These are phyloP conservation scores for Trichoderma sp. DNA, from an alignment of 2,329 filamentous ascomycete genomes.

Conservation along the genomic window DNA sequence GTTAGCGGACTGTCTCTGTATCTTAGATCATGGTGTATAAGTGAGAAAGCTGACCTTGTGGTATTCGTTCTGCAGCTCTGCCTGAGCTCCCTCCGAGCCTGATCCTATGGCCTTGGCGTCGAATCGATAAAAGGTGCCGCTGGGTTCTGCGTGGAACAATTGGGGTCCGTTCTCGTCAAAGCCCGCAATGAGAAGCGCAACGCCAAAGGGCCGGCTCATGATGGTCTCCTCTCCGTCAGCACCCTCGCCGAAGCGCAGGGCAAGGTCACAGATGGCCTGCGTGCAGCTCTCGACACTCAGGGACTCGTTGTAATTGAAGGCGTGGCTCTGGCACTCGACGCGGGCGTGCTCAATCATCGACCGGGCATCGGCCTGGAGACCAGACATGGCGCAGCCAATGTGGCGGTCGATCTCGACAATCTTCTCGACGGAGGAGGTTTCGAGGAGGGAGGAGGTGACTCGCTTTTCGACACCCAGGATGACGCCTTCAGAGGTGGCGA, in stretches of 20 bases:
- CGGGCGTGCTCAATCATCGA: slow-evolving; percentile 98
- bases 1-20: slow-evolving; percentile 25
- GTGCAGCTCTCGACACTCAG: slow-evolving; percentile 97
- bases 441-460: slow-evolving; percentile 94
- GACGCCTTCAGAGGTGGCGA: slow-evolving; percentile 92
- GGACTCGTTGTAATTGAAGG: slow-evolving; percentile 97
- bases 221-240: slow-evolving; percentile 98
- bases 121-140: slow-evolving; percentile 97
- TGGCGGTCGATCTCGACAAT: slow-evolving; percentile 99
- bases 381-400: slow-evolving; percentile 98
- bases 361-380: slow-evolving; percentile 94
- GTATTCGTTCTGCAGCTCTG: slow-evolving; percentile 97
- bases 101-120: slow-evolving; percentile 99
- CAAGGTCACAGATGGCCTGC: slow-evolving; percentile 97
- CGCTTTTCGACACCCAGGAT: slow-evolving; percentile 98
- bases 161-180: slow-evolving; percentile 97
- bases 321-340: slow-evolving; percentile 95
- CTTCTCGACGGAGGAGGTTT: slow-evolving; percentile 98
- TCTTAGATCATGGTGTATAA: neutral
- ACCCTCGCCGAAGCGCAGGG: slow-evolving; percentile 93
- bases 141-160: slow-evolving; percentile 97
- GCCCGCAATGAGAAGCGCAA: slow-evolving; percentile 92
- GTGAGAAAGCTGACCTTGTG: slow-evolving; percentile 67
- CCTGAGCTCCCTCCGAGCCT: slow-evolving; percentile 94
- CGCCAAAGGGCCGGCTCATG: slow-evolving; percentile 96